phyloP scores from a whole-genome alignment of 176 grass and related monocot genomes.

The Triticum turgidum region DNA sequence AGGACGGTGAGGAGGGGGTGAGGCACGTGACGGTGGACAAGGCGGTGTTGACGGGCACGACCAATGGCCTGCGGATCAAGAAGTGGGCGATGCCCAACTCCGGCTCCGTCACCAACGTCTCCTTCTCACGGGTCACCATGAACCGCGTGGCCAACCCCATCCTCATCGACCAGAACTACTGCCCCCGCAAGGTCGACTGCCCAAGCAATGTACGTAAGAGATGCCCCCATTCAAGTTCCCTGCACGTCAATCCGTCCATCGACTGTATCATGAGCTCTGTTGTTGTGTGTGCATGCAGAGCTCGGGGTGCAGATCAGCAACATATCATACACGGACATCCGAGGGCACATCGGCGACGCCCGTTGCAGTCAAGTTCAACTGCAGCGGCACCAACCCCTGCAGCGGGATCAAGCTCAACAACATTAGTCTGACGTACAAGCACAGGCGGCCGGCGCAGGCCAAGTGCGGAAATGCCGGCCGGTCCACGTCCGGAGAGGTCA shows the following conservation, averaged over 20 bases:
- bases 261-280: not conserved
- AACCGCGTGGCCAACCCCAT: conserved; percentile 46
- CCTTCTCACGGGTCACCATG: conserved; percentile 43
- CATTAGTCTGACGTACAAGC: conserved; percentile 44
- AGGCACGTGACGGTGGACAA: conserved; percentile 51
- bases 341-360: conserved; percentile 46
- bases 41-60: conserved; percentile 39
- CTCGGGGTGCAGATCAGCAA: conserved; percentile 58
- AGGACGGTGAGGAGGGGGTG: conserved; percentile 34
- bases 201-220: conserved; percentile 33
- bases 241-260: no score
- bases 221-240: no score
- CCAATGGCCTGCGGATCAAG: conserved; percentile 70
- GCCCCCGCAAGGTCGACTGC: conserved; percentile 43
- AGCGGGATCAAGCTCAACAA: conserved; percentile 37
- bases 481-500: conserved; percentile 29
- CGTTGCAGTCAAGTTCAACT: conserved; percentile 61
- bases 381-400: conserved; percentile 58
- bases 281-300: conserved; percentile 34
- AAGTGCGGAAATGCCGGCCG: conserved; percentile 54
- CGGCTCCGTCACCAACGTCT: conserved; percentile 36
- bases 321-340: conserved; percentile 36
- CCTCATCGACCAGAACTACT: conserved; percentile 74
- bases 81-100: conserved; percentile 49
- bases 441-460: conserved; percentile 19